Percentiles rank a stretch among this genome's conserved stretches.
Conservation (phyloP, 495 filamentous ascomycete species). For the Penicillium tannophilum region DNA sequence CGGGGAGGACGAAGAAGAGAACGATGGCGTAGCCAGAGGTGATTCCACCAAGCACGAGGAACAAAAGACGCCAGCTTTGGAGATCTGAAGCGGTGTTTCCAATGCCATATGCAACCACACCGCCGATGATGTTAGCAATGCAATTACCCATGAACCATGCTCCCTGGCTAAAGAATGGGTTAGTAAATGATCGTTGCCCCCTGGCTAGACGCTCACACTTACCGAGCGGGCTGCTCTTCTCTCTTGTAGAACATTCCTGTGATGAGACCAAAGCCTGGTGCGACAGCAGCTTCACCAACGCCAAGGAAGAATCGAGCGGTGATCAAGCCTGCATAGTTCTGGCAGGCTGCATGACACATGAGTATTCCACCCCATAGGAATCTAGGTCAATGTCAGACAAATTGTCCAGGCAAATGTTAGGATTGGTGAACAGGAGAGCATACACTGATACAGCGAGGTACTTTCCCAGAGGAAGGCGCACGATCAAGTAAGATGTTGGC, state of each 20-base stretch:
- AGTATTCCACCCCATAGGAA: constrained; percentile 28
- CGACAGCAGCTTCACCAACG: constrained; percentile 55
- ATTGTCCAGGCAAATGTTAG: no score
- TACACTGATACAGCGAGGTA: constrained; percentile 37
- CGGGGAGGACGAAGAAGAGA: constrained; percentile 50
- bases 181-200: constrained; percentile 12
- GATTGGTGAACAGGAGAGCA: constrained; percentile 1
- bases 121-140: constrained; percentile 52
- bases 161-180: constrained; percentile 29
- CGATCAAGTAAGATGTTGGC: constrained; percentile 53
- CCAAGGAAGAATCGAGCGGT: constrained; percentile 55
- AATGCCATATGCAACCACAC: constrained; percentile 58
- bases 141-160: constrained; percentile 47
- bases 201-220: constrained; percentile 19
- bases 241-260: constrained; percentile 58
- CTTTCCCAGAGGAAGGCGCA: constrained; percentile 55
- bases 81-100: constrained; percentile 38
- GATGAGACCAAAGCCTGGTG: constrained; percentile 58
- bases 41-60: constrained; percentile 44
- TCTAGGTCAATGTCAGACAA: background rate
- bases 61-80: constrained; percentile 44
- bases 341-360: constrained; percentile 43
- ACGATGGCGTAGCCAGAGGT: constrained; percentile 40
- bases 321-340: constrained; percentile 47
- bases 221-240: constrained; percentile 56